phyloP scores from a whole-genome alignment of 139 green algal genomes.

The Dunaliella primolecta region DNA sequence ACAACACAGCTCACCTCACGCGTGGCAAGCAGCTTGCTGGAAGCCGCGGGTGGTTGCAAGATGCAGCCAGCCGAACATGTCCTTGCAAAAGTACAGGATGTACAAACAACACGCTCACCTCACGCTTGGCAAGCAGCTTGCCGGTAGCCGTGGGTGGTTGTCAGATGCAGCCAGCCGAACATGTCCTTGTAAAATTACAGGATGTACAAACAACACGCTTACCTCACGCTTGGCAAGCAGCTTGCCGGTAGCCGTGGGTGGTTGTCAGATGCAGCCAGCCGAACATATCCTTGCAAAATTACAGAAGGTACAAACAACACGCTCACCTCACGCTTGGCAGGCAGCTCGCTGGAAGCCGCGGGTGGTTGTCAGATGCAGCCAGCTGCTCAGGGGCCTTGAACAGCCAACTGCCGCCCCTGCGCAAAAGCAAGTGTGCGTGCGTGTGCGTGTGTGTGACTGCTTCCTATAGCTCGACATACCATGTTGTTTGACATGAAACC shows the following conservation, averaged over 20 bases:
- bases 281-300: too few species aligned
- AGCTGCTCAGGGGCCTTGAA: constrained; percentile 21
- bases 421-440: background rate
- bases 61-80: too few species aligned
- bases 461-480: too few species aligned
- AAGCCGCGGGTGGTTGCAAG: too few species aligned
- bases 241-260: background rate
- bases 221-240: background rate
- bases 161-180: too few species aligned
- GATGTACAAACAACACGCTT: too few species aligned
- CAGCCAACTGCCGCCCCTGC: constrained; percentile 17
- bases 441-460: background rate
- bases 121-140: background rate
- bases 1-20: background rate
- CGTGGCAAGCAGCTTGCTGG: background rate
- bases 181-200: too few species aligned
- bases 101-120: too few species aligned
- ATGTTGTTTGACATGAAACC: too few species aligned
- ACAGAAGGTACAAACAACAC: too few species aligned
- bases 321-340: background rate
- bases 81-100: too few species aligned
- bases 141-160: too few species aligned
- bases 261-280: background rate
- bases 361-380: background rate
- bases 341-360: background rate